Base-by-base conservation (phyloP, 2,329 filamentous ascomycete species). In the Arthrobotrys musiformis region DNA sequence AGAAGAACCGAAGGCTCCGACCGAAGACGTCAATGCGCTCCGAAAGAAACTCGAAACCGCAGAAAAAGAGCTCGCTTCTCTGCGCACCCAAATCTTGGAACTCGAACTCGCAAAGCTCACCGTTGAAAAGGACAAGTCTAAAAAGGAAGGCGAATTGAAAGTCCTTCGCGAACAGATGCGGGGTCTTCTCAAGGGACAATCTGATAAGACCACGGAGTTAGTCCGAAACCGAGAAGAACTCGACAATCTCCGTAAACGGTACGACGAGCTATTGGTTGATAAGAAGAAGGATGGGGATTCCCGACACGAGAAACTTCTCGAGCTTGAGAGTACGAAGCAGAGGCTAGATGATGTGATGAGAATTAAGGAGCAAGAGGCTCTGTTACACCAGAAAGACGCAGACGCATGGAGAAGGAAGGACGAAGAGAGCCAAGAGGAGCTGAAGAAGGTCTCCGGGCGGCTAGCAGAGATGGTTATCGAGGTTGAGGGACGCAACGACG, bases 391-490 rank as follows among this genome's bases (percentile, higher is more conserved):
- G 15, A 67, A 66, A n/a, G 73, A 77, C 13, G 73, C 35, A n/a
- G 73, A 77, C 56, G 40, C 24, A 1, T 77, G 73, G 73, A 70
- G 70, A 33, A 52, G 73, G 24, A 70, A 40, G 33, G 73, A 77
- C 22, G 73, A 77, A 13, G 73, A 77, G 35, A 69, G 70, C 15
- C 73, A 77, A 22, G 50, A 26, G n/a, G 61, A 77, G 19, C 26
- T 77, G 6, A 67, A 61, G 52, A 68, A 77, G 35, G 73, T 77
- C 33, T 66, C 30, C 26, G 73, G 73, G 44, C 40, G 73, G 33
- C 40, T 77, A 30, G 73, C 73, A 15, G 73, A 77, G 60, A 70
- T 77, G 66, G 73, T 77, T 11, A 24, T 77, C 17, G 58, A 77
- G 13, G 60, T 77, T 17, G 70, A 60, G 17, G 66, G 66, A 5